These are phyloP conservation scores for Colletotrichum eremochloae DNA, from an alignment of 2,329 filamentous ascomycete species.

Conservation along the genomic window DNA sequence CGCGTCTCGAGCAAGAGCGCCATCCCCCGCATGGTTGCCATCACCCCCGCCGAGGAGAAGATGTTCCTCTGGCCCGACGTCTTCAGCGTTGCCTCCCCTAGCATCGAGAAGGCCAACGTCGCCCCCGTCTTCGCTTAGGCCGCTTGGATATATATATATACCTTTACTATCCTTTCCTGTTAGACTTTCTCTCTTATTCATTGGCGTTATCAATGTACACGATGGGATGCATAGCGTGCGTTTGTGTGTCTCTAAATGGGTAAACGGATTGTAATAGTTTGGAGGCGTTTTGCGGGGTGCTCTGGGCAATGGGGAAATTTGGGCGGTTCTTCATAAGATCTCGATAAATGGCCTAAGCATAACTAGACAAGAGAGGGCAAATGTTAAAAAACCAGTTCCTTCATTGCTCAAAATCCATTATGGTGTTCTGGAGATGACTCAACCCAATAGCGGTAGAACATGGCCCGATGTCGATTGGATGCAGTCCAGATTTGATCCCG, in stretches of 20 bases:
- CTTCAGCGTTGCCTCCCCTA: slow-evolving; percentile 59
- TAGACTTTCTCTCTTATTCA: background rate
- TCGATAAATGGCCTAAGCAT: too few species aligned
- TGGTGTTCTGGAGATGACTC: background rate
- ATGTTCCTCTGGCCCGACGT: slow-evolving; percentile 74
- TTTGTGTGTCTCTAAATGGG: background rate
- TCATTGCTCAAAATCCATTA: background rate
- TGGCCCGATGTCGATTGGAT: too few species aligned
- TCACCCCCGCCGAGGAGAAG: slow-evolving; percentile 68
- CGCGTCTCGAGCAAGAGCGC: slow-evolving; percentile 70
- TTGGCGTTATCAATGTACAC: slow-evolving; percentile 9
- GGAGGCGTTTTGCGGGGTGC: background rate
- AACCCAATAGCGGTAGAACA: too few species aligned
- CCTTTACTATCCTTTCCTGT: background rate
- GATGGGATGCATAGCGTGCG: slow-evolving; percentile 38
- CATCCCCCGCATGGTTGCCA: slow-evolving; percentile 53
- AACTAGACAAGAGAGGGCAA: background rate
- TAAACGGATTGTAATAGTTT: background rate
- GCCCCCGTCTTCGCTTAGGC: slow-evolving; percentile 27
- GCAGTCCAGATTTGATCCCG: too few species aligned
- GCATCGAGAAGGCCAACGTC: slow-evolving; percentile 43
- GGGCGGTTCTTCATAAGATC: too few species aligned
- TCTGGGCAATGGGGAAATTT: background rate
- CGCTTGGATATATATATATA: background rate
- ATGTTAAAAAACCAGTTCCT: background rate